phyloP scores from a whole-genome alignment of 805 yeast genomes.

The Zygosaccharomyces pseudorouxii region DNA sequence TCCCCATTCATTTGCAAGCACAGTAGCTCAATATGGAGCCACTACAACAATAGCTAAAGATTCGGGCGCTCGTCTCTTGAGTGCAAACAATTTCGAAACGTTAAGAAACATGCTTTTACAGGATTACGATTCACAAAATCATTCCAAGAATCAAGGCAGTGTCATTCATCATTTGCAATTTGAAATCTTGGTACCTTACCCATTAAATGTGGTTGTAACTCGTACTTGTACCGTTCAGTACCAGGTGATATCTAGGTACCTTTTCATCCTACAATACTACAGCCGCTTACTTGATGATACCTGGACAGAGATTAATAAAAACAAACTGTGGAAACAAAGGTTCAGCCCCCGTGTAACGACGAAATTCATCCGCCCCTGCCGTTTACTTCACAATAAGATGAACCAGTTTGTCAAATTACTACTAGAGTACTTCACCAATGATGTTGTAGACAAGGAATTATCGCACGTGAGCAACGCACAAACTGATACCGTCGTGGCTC shows the following conservation, averaged over 20 bases:
- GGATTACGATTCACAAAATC: slow-evolving; percentile 30
- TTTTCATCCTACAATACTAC: slow-evolving; percentile 58
- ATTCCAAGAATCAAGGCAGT: slow-evolving; percentile 17
- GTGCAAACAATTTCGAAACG: slow-evolving; percentile 41
- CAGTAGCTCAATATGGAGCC: slow-evolving; percentile 32
- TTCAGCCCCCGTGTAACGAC: slow-evolving; percentile 41
- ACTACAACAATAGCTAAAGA: slow-evolving; percentile 1
- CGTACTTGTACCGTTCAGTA: slow-evolving; percentile 69
- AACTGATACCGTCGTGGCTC: slow-evolving; percentile 11
- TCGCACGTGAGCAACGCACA: slow-evolving; percentile 3
- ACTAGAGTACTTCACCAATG: slow-evolving; percentile 25
- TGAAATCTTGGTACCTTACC: slow-evolving; percentile 73
- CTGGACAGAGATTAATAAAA: slow-evolving; percentile 61
- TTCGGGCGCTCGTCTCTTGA: slow-evolving; percentile 35
- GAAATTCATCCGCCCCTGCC: slow-evolving; percentile 51
- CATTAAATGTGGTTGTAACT: slow-evolving; percentile 70
- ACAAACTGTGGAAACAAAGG: slow-evolving; percentile 60
- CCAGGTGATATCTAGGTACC: slow-evolving; percentile 72
- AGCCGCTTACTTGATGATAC: slow-evolving; percentile 56
- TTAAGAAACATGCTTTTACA: slow-evolving; percentile 43
- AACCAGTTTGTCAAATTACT: slow-evolving; percentile 28
- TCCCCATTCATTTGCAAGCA: slow-evolving; percentile 25
- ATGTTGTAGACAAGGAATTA: slow-evolving; percentile 26
- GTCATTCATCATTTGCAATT: slow-evolving; percentile 50
- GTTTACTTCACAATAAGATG: slow-evolving; percentile 50